Conservation (phyloP, 2,329 filamentous ascomycete species). For the Botrytis aclada region DNA sequence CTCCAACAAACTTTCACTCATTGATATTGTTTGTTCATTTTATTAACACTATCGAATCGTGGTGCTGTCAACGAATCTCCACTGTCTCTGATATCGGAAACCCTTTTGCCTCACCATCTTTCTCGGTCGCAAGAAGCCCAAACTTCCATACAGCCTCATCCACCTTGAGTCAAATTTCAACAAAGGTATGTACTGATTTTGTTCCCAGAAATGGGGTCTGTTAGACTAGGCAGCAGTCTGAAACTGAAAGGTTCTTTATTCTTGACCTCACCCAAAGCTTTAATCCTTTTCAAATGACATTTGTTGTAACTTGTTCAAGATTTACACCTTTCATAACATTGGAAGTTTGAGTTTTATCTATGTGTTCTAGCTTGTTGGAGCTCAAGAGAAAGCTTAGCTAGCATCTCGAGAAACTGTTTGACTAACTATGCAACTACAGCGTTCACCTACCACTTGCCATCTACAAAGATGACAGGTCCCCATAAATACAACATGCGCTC, state of each 20-base stretch:
- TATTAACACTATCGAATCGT: neutral
- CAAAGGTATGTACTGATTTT: neutral
- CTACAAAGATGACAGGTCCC: neutral
- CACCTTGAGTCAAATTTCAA: neutral
- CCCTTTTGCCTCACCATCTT: neutral
- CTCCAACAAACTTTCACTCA: neutral
- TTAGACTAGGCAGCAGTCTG: neutral
- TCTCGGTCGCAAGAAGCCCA: neutral
- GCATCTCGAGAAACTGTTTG: neutral
- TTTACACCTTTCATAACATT: neutral
- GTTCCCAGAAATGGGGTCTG: fast-evolving
- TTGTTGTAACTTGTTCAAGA: neutral
- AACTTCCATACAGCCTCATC: neutral
- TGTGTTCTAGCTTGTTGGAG: fast-evolving
- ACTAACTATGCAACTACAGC: neutral
- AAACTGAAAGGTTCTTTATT: neutral
- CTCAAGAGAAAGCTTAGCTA: neutral
- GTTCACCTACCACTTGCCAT: neutral
- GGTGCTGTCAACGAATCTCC: neutral
- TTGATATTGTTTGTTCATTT: neutral
- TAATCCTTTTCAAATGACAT: neutral
- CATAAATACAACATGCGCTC: neutral
- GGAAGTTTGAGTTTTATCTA: neutral
- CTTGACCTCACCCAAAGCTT: neutral
- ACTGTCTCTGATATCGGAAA: neutral